Evolutionary conservation across 257 asterid species (phyloP).

Genomic region (Primulina tabacum): DNA sequence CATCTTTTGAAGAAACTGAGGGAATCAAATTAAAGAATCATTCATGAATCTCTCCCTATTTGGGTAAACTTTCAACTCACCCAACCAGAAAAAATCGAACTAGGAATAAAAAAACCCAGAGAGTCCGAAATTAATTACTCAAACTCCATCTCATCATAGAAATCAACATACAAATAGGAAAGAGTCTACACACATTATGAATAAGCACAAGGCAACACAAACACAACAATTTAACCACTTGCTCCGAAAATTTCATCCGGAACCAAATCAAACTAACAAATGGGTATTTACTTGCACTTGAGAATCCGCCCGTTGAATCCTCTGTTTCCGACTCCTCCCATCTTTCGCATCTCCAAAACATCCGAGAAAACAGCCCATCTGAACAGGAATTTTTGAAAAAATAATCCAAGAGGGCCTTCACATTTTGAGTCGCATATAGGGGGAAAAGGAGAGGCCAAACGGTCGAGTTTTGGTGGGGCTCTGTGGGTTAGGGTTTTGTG

Average conservation of each 20-base stretch:
- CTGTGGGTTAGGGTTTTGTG: background rate
- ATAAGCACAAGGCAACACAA: too few relatives aligned
- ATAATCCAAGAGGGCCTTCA: background rate
- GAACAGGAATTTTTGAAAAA: conserved; percentile 1
- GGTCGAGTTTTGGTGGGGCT: conserved; percentile 22
- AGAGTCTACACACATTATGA: too few relatives aligned
- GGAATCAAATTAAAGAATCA: background rate
- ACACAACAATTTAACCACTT: background rate
- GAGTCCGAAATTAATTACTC: background rate
- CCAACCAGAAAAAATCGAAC: background rate
- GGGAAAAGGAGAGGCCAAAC: conserved; percentile 8
- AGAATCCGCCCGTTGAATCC: conserved; percentile 16
- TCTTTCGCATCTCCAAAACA: conserved; percentile 30
- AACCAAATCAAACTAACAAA: background rate
- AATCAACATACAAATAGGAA: too few relatives aligned
- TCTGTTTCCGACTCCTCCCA: conserved; percentile 17
- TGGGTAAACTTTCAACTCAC: background rate
- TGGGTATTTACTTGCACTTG: conserved; percentile 20
- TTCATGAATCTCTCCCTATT: background rate
- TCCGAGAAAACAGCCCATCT: conserved; percentile 41
- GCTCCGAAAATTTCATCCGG: background rate
- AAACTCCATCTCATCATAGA: background rate
- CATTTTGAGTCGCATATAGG: background rate
- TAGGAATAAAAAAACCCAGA: background rate
- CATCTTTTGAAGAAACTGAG: background rate